Evolutionary conservation across 805 yeast genomes (phyloP), one percentile per base, ranked within the genome.

Genomic region (Nakazawaea populi): DNA sequence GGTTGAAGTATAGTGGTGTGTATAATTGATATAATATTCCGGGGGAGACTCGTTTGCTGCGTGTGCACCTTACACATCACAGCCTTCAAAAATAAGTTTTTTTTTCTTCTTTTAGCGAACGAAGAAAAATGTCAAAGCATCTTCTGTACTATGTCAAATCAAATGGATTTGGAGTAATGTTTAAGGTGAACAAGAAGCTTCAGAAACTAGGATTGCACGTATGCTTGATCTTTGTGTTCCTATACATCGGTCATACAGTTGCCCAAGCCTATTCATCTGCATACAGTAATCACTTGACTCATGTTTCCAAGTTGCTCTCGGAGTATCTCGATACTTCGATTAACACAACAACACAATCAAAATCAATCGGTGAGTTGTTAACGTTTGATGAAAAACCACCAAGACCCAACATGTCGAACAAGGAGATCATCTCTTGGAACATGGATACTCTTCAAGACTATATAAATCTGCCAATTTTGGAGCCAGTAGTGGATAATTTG

Each of bases 401-500:
- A 4, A 24, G 11, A 8, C 10, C 45, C 7, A 35, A 18, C 3
- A n/a, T 44, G 47, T 10, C 47, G 5, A 44, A 41, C n/a, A 4
- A 38, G 29, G 50, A 43, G 12, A 31, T 47, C 4, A 37, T 47
- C 8, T 9, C 35, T 7, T 47, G 50, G 48, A 46, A 42, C 31
- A 42, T 38, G 40, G 48, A 44, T 1, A n/a, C 37, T 3, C 44
- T 31, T 31, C 28, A 39, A 11, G 18, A 32, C 8, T 49, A 27
- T 12, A 12, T 39, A 5, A 32, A 39, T n/a, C 39, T 12, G 27
- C 41, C 40, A 18, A 74, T 82, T 18, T 41, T 51, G 28, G 83
- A 79, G 56, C 88, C 88, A 1, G 72, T 71, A 53, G 69, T 67
- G 4, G 61, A 60, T 5, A 64, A 69, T 48, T 50, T 75, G 11